Evolutionary conservation across 2,329 filamentous ascomycete genomes (phyloP), one percentile per base, ranked within the genome.

Genomic region (Blastomyces silverae): DNA sequence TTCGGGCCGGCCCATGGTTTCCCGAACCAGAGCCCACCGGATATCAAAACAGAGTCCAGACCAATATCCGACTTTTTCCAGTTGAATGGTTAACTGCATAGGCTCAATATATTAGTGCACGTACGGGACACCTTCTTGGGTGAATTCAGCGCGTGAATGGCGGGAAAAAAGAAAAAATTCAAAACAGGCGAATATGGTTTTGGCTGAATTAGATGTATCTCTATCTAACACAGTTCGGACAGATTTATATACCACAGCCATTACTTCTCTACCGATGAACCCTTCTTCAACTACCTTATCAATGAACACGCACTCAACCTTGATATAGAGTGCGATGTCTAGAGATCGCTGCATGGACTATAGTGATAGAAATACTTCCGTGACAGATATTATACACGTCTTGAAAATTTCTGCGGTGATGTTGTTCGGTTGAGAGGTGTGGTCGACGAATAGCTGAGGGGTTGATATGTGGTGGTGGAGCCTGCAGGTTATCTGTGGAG

Each of bases 401-500:
- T 37, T 63, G 22, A 68, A 67, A 3, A 72, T 72, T 0, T 69
- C 65, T 48, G 70, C 66, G 22, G 75, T 75, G 73, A 62, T 63
- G 22, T 58, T 62, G 17, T 56, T 58, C n/a, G 65, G 28, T 22
- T 65, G 13, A 67, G 65, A 37, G 71, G 70, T 8, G 70, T 71
- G n/a, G 67, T 74, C 11, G 68, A 68, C 61, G 56, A 59, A 28
- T 66, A 68, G 39, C 65, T 66, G 53, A n/a, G 69, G 52, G 64
- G 69, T 37, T 10, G 69, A 11, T 69, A 37, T 28, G 65, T 70
- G 1, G 34, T 70, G 1, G 34, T 66, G n/a, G 69, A 69, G 2
- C 65, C 65, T 74, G 55, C 66, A 71, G 22, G 71, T 74, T 17
- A 70, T 72, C 34, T 70, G 73, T 64, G 70, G 71, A 69, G 63